Percentiles rank a stretch among this genome's conserved stretches.
Evolutionary conservation across 345 rosid species (phyloP).

Genomic region (Sisymbrium irio): DNA sequence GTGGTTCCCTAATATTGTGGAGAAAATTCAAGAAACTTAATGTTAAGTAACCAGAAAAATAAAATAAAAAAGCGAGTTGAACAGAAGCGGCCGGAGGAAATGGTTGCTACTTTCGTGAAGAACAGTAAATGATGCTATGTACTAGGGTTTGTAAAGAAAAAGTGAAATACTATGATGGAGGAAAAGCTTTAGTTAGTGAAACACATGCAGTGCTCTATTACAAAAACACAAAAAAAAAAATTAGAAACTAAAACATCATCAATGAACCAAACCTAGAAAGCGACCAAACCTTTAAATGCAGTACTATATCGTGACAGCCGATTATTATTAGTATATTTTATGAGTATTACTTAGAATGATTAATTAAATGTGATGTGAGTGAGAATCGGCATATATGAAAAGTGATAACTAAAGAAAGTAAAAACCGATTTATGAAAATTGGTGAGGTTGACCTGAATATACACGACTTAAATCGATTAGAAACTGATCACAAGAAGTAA

Average conservation of each 20-base stretch:
- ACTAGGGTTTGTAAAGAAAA: neutral
- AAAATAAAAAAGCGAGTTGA: neutral
- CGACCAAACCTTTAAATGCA: too few species aligned
- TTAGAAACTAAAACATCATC: neutral
- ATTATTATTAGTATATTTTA: too few species aligned
- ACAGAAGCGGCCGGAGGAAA: neutral
- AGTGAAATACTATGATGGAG: neutral
- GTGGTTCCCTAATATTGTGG: neutral
- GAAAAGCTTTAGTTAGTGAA: neutral
- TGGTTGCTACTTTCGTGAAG: neutral
- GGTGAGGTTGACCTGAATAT: too few species aligned
- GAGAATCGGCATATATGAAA: too few species aligned
- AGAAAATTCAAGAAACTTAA: neutral
- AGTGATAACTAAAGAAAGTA: too few species aligned
- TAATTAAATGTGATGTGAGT: too few species aligned
- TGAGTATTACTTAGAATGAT: too few species aligned
- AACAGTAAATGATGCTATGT: neutral
- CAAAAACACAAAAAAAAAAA: neutral
- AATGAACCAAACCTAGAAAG: neutral
- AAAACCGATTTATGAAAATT: too few species aligned
- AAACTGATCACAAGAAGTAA: neutral
- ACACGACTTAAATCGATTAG: too few species aligned
- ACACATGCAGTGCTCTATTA: neutral
- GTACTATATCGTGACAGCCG: too few species aligned
- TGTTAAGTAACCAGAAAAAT: neutral